phyloP scores from a whole-genome alignment of 805 yeast genomes.

The Candida wancherniae region DNA sequence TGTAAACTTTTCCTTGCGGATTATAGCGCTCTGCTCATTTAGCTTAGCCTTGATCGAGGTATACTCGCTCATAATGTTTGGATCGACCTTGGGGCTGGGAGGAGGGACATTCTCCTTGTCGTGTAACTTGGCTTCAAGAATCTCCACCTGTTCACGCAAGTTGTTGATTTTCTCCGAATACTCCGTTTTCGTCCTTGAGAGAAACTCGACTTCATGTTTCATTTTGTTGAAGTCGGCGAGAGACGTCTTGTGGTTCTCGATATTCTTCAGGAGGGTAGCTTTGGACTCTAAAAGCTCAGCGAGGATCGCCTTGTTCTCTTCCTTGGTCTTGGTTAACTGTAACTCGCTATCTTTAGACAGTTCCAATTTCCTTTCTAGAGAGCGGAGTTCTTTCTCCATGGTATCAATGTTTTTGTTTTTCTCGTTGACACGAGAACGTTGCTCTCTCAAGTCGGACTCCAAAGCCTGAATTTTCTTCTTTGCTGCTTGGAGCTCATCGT shows the following conservation, averaged over 20 bases:
- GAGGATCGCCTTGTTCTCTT: slow-evolving; percentile 1
- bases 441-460: too few relatives aligned
- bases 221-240: slow-evolving; percentile 14
- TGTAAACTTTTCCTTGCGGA: slow-evolving; percentile 45
- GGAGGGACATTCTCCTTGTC: slow-evolving; percentile 38
- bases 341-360: slow-evolving; percentile 1
- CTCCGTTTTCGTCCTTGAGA: slow-evolving; percentile 21
- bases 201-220: slow-evolving; percentile 21
- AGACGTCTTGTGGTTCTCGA: slow-evolving; percentile 7
- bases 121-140: slow-evolving; percentile 19
- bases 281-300: slow-evolving; percentile 3
- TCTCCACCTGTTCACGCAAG: slow-evolving; percentile 20
- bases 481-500: too few relatives aligned
- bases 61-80: slow-evolving; percentile 39
- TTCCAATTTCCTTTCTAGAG: too few relatives aligned
- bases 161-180: slow-evolving; percentile 25
- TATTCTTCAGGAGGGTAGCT: slow-evolving; percentile 4
- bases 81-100: slow-evolving; percentile 18
- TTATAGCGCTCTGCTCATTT: slow-evolving; percentile 46
- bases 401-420: neutral
- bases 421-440: too few relatives aligned
- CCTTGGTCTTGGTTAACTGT: slow-evolving; percentile 3
- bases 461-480: too few relatives aligned
- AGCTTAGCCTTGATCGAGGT: slow-evolving; percentile 46
- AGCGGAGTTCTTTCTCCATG: slow-evolving; percentile 14